phyloP scores from a whole-genome alignment of 768 basidiomycete species.

The Phylloporus sp. region DNA sequence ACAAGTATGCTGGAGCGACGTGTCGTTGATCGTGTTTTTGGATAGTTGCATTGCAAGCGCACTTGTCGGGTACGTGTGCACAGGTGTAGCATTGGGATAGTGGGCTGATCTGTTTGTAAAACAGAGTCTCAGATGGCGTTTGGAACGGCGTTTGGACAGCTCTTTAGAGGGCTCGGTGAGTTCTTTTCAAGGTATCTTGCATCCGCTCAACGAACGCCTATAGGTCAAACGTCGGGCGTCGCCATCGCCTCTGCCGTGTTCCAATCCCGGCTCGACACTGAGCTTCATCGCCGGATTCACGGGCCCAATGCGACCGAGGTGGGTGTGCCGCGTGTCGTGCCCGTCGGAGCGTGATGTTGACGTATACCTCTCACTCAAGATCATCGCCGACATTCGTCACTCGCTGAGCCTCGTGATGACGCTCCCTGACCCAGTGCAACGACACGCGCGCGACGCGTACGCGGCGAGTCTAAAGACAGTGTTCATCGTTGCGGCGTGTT shows the following conservation, averaged over 20 bases:
- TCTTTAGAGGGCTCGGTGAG: conserved; percentile 21
- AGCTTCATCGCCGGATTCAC: conserved; percentile 15
- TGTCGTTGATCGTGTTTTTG: neutral
- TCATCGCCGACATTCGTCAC: conserved; percentile 16
- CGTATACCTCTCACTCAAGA: too few species aligned
- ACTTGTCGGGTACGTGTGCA: neutral
- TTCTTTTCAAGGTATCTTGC: too few species aligned
- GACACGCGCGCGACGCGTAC: conserved; percentile 13
- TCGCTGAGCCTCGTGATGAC: conserved; percentile 12
- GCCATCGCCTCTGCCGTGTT: conserved; percentile 22
- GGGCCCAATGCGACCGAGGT: conserved; percentile 10
- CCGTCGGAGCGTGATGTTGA: neutral
- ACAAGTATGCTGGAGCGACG: too few species aligned
- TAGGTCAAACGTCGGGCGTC: conserved; percentile 22
- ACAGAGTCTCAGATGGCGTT: conserved; percentile 19
- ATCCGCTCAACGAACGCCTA: too few species aligned
- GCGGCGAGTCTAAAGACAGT: conserved; percentile 16
- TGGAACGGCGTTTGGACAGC: conserved; percentile 22
- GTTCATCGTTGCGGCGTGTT: conserved; percentile 17
- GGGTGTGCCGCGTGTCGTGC: neutral
- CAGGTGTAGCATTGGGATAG: too few species aligned
- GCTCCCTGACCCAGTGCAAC: conserved; percentile 13
- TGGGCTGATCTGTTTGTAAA: too few species aligned
- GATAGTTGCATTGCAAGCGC: conserved; percentile 1
- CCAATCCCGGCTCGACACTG: conserved; percentile 13